Conservation (phyloP, 1,284 basidiomycete genomes). For the Boletus mariae region DNA sequence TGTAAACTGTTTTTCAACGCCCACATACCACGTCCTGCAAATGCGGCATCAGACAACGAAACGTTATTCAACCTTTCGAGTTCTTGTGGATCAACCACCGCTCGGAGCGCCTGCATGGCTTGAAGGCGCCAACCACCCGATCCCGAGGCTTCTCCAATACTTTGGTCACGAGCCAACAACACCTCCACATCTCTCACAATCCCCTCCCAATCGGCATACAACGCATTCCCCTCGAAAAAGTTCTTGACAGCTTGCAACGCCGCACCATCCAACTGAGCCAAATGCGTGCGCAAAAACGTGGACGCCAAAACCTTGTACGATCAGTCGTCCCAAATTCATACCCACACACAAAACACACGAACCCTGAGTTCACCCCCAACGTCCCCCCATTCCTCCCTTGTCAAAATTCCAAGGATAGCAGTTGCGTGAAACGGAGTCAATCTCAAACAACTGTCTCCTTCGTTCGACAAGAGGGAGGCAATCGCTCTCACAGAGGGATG, state of each 20-base stretch:
- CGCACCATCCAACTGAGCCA: conserved; percentile 19
- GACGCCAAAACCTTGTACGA: conserved; percentile 19
- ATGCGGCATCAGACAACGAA: conserved; percentile 34
- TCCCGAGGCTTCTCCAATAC: background rate
- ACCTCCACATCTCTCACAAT: conserved; percentile 11
- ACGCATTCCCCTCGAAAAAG: conserved; percentile 19
- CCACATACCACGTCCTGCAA: conserved; percentile 36
- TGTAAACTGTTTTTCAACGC: conserved; percentile 40
- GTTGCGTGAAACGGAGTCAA: conserved; percentile 26
- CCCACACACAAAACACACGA: conserved; percentile 12
- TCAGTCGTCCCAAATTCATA: conserved; percentile 8
- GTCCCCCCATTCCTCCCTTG: conserved; percentile 36
- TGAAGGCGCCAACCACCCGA: conserved; percentile 19
- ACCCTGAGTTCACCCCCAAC: conserved; percentile 32
- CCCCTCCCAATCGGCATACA: conserved; percentile 13
- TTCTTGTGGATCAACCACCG: conserved; percentile 40
- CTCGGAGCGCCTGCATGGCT: conserved; percentile 30
- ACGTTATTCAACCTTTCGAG: conserved; percentile 47
- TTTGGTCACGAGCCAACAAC: conserved; percentile 2
- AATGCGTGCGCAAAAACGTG: conserved; percentile 25
- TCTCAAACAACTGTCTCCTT: conserved; percentile 28
- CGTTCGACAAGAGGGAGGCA: conserved; percentile 23
- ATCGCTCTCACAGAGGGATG: conserved; percentile 15
- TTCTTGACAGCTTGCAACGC: conserved; percentile 9
- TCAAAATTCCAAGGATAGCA: conserved; percentile 35